Base-by-base conservation (phyloP, 2,329 filamentous ascomycete genomes). In the Pyrenophora seminiperda region DNA sequence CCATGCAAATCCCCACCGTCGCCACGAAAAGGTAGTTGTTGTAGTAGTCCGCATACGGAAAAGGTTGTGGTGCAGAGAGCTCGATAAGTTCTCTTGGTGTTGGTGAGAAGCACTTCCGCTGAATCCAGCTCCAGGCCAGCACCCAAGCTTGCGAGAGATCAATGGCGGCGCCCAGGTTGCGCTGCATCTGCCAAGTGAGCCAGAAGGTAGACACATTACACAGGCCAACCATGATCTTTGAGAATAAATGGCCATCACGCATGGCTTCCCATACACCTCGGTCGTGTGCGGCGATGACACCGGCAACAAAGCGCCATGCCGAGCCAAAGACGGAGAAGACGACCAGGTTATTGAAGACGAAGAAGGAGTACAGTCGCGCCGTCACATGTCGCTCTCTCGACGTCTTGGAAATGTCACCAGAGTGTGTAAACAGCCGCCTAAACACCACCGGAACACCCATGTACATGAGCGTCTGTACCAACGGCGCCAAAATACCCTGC, bases 21-120 rank as follows among this genome's bases (percentile, higher is more conserved):
- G 88, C 79, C 73, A 97, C 97, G 76, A 90, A 97, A 22, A 97
- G 80, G 72, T 96, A 97, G 72, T 95, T 97, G 75, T 97, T 97
- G 81, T 97, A 97, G 75, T 97, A 97, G 61, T 86, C 91, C 50
- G 93, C 91, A 66, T 97, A 97, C 58, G 96, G 91, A 70, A 99
- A 97, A 0, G 90, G 80, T 7, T 90, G 91, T 0, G 94, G 94
- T 1, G 94, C 93, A 1, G 91, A 95, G 66, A 95, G 84, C 73
- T 97, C 91, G 61, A 97, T 97, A 63, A 94, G 79, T 71, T 96
- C 88, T 59, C 94, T 83, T 7, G 94, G 94, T 4, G 94, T 97
- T 5, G 93, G 92, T 53, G 84, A 88, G 13, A 89, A 84, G 65
- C 95, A 92, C 41, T 86, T 87, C 65, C 91, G 87, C 58, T 86